These are phyloP conservation scores for Castanea crenata DNA, from an alignment of 306 rosid genomes.

Conservation along the genomic window DNA sequence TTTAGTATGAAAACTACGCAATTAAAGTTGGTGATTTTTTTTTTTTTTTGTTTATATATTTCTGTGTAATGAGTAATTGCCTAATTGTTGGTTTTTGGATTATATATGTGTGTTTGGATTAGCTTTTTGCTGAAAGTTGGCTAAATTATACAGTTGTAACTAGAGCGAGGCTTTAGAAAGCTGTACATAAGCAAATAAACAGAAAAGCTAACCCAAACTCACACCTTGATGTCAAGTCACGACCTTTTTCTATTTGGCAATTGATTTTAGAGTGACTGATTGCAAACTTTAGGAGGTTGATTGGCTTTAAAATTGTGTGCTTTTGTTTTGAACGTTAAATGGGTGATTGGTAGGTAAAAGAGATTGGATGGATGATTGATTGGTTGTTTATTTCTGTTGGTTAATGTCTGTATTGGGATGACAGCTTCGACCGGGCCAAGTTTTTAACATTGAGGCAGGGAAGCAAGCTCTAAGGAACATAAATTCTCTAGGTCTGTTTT, in stretches of 20 bases:
- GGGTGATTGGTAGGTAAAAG: background rate
- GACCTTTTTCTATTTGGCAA: background rate
- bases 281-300: background rate
- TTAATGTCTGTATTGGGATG: constrained; percentile 32
- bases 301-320: background rate
- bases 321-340: background rate
- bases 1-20: too few species aligned
- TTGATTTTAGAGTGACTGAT: background rate
- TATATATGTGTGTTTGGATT: background rate
- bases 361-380: background rate
- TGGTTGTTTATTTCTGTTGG: constrained; percentile 6
- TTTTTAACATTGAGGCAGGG: constrained; percentile 94
- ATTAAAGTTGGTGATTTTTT: too few species aligned
- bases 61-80: too few species aligned
- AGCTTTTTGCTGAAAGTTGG: background rate
- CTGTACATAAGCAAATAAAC: too few species aligned
- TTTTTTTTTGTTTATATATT: too few species aligned
- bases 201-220: too few species aligned
- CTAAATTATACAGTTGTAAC: too few species aligned
- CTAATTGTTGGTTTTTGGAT: too few species aligned
- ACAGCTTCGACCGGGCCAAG: constrained; percentile 80
- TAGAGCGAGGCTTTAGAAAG: too few species aligned
- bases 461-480: constrained; percentile 94
- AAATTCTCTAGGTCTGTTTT: constrained; percentile 82
- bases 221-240: too few species aligned